These are phyloP conservation scores for Candida sp. DNA, from an alignment of 1,139 yeast genomes.

Conservation along the genomic window DNA sequence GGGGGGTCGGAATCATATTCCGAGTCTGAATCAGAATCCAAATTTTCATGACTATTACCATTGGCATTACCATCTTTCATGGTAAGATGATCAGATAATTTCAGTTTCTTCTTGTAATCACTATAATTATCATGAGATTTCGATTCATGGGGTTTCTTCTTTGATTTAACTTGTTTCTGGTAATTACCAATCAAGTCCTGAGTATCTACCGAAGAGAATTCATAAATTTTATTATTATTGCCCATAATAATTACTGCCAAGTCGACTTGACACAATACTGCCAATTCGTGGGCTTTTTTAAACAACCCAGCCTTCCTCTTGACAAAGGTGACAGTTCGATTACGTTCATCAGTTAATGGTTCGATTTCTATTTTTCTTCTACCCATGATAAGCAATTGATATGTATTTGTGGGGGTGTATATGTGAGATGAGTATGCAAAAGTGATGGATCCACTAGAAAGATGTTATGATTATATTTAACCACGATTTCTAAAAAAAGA, in stretches of 20 bases:
- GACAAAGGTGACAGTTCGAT: constrained; percentile 84
- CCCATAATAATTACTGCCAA: constrained; percentile 88
- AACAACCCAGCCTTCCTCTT: constrained; percentile 94
- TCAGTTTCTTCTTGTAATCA: constrained; percentile 33
- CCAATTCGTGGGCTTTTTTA: constrained; percentile 93
- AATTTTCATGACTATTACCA: constrained; percentile 6
- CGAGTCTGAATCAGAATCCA: constrained; percentile 12
- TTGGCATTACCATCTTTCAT: constrained; percentile 9
- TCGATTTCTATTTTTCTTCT: constrained; percentile 94
- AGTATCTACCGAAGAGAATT: constrained; percentile 73
- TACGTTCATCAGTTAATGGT: constrained; percentile 88
- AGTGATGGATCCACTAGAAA: background rate
- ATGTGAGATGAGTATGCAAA: background rate
- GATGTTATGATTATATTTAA: too few relatives aligned
- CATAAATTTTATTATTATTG: constrained; percentile 77
- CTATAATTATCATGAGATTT: constrained; percentile 64
- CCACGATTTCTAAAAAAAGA: background rate
- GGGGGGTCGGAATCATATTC: constrained; percentile 12
- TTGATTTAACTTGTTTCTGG: constrained; percentile 21
- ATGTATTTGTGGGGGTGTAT: background rate
- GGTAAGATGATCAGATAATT: constrained; percentile 14
- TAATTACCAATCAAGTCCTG: constrained; percentile 58
- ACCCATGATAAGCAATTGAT: constrained; percentile 56
- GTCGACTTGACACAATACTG: constrained; percentile 91
- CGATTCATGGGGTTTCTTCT: constrained; percentile 44